A percentile compares a stretch with the other conserved stretches of the same genome.
phyloP scores from a whole-genome alignment of 2,329 filamentous ascomycete genomes.

The Cladosporium sp. region DNA sequence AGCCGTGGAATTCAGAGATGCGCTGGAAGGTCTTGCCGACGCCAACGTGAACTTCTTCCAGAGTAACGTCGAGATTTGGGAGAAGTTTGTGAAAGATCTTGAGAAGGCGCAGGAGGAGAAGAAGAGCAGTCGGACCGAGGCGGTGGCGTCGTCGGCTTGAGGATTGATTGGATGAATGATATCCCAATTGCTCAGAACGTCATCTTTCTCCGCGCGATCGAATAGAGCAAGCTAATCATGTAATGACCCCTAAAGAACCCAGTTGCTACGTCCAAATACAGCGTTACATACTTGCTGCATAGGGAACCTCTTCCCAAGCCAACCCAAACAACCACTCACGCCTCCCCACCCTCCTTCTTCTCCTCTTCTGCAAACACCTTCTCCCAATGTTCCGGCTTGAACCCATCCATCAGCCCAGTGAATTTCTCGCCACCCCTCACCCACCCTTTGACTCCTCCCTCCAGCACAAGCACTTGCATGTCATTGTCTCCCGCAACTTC shows the following conservation, averaged over 20 bases:
- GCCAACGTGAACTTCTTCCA: constrained; percentile 85
- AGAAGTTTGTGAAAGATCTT: constrained; percentile 84
- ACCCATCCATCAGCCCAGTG: constrained; percentile 38
- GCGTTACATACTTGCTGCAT: not conserved
- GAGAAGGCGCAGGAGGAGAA: constrained; percentile 49
- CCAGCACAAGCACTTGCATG: constrained; percentile 40
- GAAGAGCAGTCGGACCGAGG: constrained; percentile 11
- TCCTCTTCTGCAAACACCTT: constrained; percentile 29
- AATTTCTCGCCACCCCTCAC: constrained; percentile 38
- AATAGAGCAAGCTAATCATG: not conserved
- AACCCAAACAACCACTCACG: no score
- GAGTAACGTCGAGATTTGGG: constrained; percentile 77
- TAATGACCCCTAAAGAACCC: not conserved
- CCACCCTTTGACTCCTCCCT: constrained; percentile 44
- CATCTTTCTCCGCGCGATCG: no score
- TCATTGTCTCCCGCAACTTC: constrained; percentile 33
- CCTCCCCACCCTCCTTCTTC: not conserved
- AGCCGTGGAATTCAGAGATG: constrained; percentile 82
- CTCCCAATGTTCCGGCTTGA: constrained; percentile 39
- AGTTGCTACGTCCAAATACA: not conserved
- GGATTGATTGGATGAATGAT: not conserved
- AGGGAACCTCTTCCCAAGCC: no score
- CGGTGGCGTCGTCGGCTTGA: not conserved
- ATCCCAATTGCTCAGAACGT: not conserved
- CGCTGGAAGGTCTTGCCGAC: constrained; percentile 77